Conservation (phyloP, 2,329 filamentous ascomycete species). For the Epichloe aotearoae region DNA sequence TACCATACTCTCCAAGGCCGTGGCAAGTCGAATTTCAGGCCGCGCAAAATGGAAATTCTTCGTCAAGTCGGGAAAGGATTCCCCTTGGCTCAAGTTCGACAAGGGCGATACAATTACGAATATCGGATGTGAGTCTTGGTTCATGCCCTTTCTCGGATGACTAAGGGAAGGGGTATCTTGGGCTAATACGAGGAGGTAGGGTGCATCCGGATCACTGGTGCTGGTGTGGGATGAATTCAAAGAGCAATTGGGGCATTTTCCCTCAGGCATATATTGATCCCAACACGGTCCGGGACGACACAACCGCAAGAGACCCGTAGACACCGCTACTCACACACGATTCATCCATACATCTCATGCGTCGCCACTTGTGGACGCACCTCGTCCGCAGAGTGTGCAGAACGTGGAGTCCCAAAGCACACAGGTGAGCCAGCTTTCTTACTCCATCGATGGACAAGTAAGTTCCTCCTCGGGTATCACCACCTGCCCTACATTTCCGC, state of each 20-base stretch:
- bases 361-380: no score
- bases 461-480: neutral
- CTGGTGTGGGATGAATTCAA: conserved; percentile 39
- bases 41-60: conserved; percentile 41
- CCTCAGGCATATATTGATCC: conserved; percentile 35
- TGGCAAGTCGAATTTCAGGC: conserved; percentile 32
- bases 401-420: neutral
- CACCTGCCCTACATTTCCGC: neutral
- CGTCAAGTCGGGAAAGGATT: conserved; percentile 28
- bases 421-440: neutral
- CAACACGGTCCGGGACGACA: conserved; percentile 25
- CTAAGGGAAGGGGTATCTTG: neutral
- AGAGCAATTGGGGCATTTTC: conserved; percentile 40
- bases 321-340: no score
- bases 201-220: conserved; percentile 39
- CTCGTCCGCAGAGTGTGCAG: neutral
- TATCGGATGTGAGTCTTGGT: conserved; percentile 37
- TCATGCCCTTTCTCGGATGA: neutral
- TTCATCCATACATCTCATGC: no score
- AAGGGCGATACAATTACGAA: conserved; percentile 57
- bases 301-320: neutral
- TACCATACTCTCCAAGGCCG: conserved; percentile 31
- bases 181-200: conserved; percentile 17
- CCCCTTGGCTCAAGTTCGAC: conserved; percentile 45
- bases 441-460: neutral